phyloP scores from a whole-genome alignment of 345 rosid species.

The Aquilaria sinensis region DNA sequence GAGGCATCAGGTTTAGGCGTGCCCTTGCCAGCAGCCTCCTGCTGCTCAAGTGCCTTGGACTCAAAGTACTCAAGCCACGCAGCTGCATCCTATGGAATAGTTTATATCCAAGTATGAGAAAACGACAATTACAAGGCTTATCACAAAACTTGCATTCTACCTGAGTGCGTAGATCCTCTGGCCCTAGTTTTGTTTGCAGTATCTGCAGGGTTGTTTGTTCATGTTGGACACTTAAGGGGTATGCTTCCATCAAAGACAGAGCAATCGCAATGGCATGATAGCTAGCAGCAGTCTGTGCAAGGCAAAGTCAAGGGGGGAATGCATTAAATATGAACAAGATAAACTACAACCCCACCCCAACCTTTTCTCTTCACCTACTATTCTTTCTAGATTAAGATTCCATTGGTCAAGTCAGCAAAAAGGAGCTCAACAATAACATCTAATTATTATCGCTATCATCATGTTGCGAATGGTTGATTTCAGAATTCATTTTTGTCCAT shows the following conservation, averaged over 20 bases:
- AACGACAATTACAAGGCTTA: background rate
- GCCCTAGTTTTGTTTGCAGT: slow-evolving; percentile 87
- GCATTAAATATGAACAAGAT: background rate
- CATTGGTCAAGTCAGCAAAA: background rate
- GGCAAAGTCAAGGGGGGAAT: slow-evolving; percentile 5
- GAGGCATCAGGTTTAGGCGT: slow-evolving; percentile 98
- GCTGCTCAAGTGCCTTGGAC: slow-evolving; percentile 92
- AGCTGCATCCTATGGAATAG: slow-evolving; percentile 72
- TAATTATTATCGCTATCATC: too few relatives aligned
- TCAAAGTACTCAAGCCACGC: slow-evolving; percentile 99
- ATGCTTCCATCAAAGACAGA: slow-evolving; percentile 91
- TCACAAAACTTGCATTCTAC: slow-evolving; percentile 25
- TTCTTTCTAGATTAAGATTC: slow-evolving; percentile 1
- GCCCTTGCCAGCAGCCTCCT: slow-evolving; percentile 94
- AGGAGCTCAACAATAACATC: background rate
- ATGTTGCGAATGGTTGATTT: background rate
- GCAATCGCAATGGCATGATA: slow-evolving; percentile 99
- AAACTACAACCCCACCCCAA: background rate
- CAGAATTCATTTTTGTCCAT: background rate
- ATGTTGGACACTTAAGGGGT: slow-evolving; percentile 92
- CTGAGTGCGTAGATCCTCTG: slow-evolving; percentile 95
- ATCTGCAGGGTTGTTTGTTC: slow-evolving; percentile 96
- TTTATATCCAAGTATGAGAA: slow-evolving; percentile 1
- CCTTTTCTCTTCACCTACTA: background rate
- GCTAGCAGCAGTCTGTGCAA: slow-evolving; percentile 91